Evolutionary conservation across 106 monocot species (phyloP).

Genomic region (Acanthochlamys bracteata): DNA sequence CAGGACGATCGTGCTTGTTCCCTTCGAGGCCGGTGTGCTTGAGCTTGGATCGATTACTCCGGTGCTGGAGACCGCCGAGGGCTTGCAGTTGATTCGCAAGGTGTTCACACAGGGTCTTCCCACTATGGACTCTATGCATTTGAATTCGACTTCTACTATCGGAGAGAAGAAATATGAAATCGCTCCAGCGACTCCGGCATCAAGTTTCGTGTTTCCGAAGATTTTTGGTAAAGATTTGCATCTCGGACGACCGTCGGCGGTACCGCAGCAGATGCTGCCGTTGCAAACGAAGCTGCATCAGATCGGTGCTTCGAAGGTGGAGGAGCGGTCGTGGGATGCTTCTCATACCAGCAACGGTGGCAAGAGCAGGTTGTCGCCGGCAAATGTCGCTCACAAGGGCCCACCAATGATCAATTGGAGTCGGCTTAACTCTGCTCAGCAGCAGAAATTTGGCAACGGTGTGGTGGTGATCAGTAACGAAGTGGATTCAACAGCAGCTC

Average conservation of each 20-base stretch:
- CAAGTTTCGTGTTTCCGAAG: constrained; percentile 13
- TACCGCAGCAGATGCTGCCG: neutral
- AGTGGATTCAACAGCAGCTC: neutral
- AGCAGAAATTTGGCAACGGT: constrained; percentile 8
- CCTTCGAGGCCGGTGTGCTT: constrained; percentile 52
- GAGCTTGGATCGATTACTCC: constrained; percentile 44
- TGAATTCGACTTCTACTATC: neutral
- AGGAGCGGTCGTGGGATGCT: neutral
- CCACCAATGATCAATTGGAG: constrained; percentile 1
- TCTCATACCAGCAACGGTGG: neutral
- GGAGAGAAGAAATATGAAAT: neutral
- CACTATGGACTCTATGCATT: neutral
- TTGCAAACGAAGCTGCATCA: neutral
- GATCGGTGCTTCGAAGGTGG: constrained; percentile 1
- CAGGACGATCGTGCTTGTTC: constrained; percentile 51
- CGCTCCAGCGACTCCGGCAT: neutral
- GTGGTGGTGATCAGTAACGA: neutral
- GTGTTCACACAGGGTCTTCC: constrained; percentile 11
- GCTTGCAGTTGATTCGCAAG: constrained; percentile 17
- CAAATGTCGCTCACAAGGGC: neutral
- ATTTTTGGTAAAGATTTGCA: constrained; percentile 55
- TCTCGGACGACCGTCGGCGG: neutral
- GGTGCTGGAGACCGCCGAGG: constrained; percentile 29
- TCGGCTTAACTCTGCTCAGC: neutral
- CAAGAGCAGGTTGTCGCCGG: neutral